Percentiles rank a stretch among this genome's conserved stretches.
Conservation (phyloP, 2,329 filamentous ascomycete genomes). For the Claviceps sorghi region DNA sequence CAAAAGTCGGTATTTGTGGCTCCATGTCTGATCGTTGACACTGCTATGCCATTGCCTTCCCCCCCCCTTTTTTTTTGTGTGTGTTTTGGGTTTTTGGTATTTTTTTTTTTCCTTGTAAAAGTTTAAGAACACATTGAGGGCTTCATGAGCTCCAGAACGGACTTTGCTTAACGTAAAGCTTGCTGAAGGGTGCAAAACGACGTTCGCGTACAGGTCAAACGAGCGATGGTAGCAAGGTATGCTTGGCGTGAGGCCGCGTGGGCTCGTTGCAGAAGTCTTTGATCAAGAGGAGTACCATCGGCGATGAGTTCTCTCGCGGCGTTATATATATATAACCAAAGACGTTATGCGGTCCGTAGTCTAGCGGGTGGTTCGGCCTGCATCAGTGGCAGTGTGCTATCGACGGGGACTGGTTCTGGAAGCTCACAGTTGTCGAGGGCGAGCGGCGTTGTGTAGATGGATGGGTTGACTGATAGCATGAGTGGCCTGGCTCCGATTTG, state of each 20-base stretch:
- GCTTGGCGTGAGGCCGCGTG: neutral
- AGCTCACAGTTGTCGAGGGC: no score
- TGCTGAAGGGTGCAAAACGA: neutral
- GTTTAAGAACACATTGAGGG: constrained; percentile 18
- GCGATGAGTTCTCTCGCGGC: neutral
- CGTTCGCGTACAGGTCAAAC: neutral
- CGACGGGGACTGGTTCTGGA: neutral
- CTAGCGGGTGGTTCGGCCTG: neutral
- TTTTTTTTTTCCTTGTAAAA: constrained; percentile 8
- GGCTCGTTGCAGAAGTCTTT: neutral
- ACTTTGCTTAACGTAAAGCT: neutral
- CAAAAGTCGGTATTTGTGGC: constrained; percentile 15
- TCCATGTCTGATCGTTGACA: constrained; percentile 31
- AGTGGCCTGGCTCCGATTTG: neutral
- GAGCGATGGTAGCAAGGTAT: neutral
- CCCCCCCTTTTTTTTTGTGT: no score
- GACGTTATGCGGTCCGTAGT: neutral
- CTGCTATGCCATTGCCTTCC: constrained; percentile 30
- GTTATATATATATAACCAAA: neutral
- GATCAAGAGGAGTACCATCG: neutral
- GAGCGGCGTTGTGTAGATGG: neutral
- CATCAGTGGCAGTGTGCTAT: neutral
- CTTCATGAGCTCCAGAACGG: neutral
- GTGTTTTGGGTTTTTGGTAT: constrained; percentile 11
- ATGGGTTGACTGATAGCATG: neutral